Evolutionary conservation across 2,329 filamentous ascomycete species (phyloP).

Genomic region (Trichoderma oligosporum): DNA sequence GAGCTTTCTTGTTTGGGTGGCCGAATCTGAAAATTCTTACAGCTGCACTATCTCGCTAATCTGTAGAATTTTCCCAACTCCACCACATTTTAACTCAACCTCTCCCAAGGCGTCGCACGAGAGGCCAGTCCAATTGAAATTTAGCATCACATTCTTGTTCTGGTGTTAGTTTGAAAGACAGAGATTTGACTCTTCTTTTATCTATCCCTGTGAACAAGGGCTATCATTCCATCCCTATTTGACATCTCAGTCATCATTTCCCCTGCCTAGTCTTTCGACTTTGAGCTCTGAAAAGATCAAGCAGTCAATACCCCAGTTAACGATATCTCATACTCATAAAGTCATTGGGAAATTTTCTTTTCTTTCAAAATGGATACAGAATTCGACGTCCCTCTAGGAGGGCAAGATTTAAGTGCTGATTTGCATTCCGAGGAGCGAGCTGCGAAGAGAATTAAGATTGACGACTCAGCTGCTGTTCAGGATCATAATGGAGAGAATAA

Average conservation of each 20-base stretch:
- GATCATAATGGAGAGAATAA: constrained; percentile 3
- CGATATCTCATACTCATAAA: background rate
- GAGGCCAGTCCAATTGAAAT: background rate
- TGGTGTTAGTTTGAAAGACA: background rate
- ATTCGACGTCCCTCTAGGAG: constrained; percentile 25
- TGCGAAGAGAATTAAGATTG: constrained; percentile 58
- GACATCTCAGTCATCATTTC: background rate
- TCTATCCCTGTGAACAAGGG: background rate
- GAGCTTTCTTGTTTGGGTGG: background rate
- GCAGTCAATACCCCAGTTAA: background rate
- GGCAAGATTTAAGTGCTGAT: constrained; percentile 20
- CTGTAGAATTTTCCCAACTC: constrained; percentile 9
- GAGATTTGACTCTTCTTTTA: background rate
- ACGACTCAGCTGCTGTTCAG: constrained; percentile 29
- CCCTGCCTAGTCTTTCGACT: background rate
- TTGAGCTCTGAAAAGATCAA: background rate
- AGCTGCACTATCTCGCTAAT: background rate
- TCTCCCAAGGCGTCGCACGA: background rate
- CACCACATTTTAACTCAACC: constrained; percentile 6
- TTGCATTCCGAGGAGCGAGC: constrained; percentile 39
- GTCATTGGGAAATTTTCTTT: background rate
- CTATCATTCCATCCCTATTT: background rate
- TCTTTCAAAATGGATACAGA: constrained; percentile 29
- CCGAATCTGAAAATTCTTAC: background rate
- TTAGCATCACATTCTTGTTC: background rate